A percentile compares a stretch with the other conserved stretches of the same genome.
Evolutionary conservation across 2,329 filamentous ascomycete genomes (phyloP).

Genomic region (Myrmaecium sp.): DNA sequence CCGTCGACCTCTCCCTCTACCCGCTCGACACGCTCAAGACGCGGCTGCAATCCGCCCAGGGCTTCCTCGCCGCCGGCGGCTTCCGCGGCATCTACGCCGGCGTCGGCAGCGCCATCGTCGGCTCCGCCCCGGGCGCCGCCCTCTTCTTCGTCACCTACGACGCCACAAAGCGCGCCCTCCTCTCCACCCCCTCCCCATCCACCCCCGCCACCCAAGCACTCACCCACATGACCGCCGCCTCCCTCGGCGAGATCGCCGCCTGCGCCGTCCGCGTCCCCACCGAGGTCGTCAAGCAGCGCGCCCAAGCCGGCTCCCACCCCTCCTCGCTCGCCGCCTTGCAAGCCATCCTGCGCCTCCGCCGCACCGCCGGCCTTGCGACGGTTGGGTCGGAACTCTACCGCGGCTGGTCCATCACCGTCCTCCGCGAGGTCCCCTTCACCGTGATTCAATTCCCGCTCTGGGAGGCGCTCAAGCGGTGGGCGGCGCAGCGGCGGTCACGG

Average conservation of each 20-base stretch:
- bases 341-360: slow-evolving; percentile 41
- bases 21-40: slow-evolving; percentile 98
- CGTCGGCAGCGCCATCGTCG: slow-evolving; percentile 74
- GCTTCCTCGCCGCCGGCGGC: slow-evolving; percentile 70
- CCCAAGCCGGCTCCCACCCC: slow-evolving; percentile 72
- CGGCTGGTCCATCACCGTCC: slow-evolving; percentile 81
- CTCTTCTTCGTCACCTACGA: slow-evolving; percentile 98
- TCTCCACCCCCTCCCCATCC: slow-evolving; percentile 4
- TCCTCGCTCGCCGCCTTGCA: slow-evolving; percentile 49
- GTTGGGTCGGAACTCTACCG: slow-evolving; percentile 79
- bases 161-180: slow-evolving; percentile 34
- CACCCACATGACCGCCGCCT: slow-evolving; percentile 72
- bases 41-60: slow-evolving; percentile 66
- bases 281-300: slow-evolving; percentile 92
- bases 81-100: slow-evolving; percentile 88
- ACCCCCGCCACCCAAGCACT: slow-evolving; percentile 4
- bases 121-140: slow-evolving; percentile 82
- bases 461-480: slow-evolving; percentile 75
- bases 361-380: slow-evolving; percentile 25
- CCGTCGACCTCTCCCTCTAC: slow-evolving; percentile 91
- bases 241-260: slow-evolving; percentile 74
- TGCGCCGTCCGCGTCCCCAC: slow-evolving; percentile 87
- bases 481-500: slow-evolving; percentile 30
- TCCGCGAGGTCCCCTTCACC: slow-evolving; percentile 93
- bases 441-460: slow-evolving; percentile 94